phyloP scores from a whole-genome alignment of 23 red algal species.

The Gracilaria domingensis region DNA sequence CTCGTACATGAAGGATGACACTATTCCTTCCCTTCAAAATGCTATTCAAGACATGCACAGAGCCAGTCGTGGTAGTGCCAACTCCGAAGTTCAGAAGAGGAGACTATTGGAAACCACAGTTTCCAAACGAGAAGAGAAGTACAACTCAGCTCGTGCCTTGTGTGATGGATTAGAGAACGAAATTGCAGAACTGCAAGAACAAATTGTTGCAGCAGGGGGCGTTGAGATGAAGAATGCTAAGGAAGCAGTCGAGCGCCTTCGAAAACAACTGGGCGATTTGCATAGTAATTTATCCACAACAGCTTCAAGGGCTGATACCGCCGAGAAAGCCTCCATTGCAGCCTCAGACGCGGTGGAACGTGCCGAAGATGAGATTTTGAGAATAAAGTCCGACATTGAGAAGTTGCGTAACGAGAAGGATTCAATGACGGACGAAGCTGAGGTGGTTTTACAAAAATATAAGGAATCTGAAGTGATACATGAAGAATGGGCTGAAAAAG shows the following conservation, averaged over 20 bases:
- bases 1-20: conserved; percentile 35
- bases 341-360: conserved; percentile 33
- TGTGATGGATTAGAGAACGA: conserved; percentile 65
- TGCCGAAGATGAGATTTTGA: conserved; percentile 40
- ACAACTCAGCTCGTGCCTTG: conserved; percentile 34
- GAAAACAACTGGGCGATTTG: conserved; percentile 39
- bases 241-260: conserved; percentile 37
- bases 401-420: conserved; percentile 16
- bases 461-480: conserved; percentile 57
- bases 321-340: conserved; percentile 7
- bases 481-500: conserved; percentile 62
- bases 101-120: conserved; percentile 45
- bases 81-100: conserved; percentile 29
- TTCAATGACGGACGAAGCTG: conserved; percentile 66
- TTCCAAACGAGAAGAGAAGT: not conserved
- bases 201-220: conserved; percentile 79
- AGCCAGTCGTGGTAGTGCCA: not conserved
- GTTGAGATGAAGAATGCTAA: conserved; percentile 59
- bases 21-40: conserved; percentile 52
- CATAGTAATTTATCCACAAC: conserved; percentile 38
- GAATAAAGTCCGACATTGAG: conserved; percentile 22
- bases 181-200: conserved; percentile 61
- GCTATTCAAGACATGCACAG: conserved; percentile 16
- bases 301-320: conserved; percentile 41
- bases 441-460: conserved; percentile 47